Conservation (phyloP, 2,329 filamentous ascomycete species). For the Epichloe aotearoae region DNA sequence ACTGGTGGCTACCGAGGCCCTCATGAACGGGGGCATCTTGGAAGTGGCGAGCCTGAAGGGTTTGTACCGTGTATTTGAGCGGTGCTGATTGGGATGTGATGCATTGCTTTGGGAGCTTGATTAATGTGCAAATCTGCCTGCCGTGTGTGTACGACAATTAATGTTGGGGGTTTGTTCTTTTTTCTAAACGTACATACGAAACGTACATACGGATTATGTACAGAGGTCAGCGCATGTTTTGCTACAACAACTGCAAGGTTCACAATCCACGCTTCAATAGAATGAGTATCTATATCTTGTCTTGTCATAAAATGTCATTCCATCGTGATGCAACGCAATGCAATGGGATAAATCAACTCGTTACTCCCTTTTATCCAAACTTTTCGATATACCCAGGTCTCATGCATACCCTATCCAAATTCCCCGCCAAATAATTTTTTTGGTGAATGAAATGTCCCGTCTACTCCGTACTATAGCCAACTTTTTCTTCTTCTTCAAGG, state of each 20-base stretch:
- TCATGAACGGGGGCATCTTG: constrained; percentile 62
- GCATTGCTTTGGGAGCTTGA: not conserved
- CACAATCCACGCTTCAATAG: not conserved
- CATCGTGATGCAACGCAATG: too few relatives aligned
- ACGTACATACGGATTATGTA: too few relatives aligned
- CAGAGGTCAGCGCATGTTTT: too few relatives aligned
- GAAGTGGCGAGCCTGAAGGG: constrained; percentile 90
- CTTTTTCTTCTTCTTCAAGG: not conserved
- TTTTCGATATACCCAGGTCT: not conserved
- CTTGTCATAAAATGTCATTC: too few relatives aligned
- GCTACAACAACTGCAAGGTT: too few relatives aligned
- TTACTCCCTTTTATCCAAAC: not conserved
- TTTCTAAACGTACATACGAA: not conserved
- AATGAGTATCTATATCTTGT: not conserved
- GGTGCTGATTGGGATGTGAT: constrained; percentile 50
- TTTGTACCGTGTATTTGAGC: constrained; percentile 86
- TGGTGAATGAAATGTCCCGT: not conserved
- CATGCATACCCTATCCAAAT: not conserved
- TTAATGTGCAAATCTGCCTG: not conserved
- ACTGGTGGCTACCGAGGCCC: constrained; percentile 64
- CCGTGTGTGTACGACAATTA: not conserved
- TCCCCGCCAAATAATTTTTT: not conserved
- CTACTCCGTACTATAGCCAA: not conserved
- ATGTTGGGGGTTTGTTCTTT: not conserved
- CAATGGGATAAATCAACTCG: too few relatives aligned